A percentile compares a stretch with the other conserved stretches of the same genome.
Conservation (phyloP, 164 flowering plant species). For the Pachysandra terminalis region DNA sequence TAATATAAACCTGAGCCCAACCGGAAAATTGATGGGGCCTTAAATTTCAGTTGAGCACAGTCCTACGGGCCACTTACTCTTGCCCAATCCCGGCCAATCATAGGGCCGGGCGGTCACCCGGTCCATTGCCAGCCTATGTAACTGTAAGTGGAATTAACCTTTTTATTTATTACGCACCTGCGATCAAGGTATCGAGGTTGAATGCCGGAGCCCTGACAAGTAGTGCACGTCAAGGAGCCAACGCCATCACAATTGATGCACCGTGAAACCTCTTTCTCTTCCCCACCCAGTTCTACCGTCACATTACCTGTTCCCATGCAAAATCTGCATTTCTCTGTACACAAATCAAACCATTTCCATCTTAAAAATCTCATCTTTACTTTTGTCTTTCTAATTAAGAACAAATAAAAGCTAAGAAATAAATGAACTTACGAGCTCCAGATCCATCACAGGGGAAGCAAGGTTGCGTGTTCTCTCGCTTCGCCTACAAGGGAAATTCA, state of each 20-base stretch:
- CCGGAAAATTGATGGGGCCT: no score
- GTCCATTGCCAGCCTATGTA: no score
- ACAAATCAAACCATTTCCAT: not conserved
- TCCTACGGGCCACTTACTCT: no score
- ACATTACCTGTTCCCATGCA: slow-evolving; percentile 79
- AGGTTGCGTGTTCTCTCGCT: slow-evolving; percentile 88
- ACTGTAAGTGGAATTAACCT: not conserved
- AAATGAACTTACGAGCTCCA: slow-evolving; percentile 59
- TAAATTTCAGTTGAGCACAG: no score
- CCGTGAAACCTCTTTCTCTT: slow-evolving; percentile 70
- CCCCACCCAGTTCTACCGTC: slow-evolving; percentile 79
- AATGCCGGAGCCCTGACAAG: slow-evolving; percentile 93
- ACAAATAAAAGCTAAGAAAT: not conserved
- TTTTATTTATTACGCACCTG: slow-evolving; percentile 44
- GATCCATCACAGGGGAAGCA: slow-evolving; percentile 93
- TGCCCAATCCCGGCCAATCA: no score
- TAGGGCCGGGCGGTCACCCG: not conserved
- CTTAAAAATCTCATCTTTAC: no score
- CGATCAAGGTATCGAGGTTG: slow-evolving; percentile 99
- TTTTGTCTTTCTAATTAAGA: no score
- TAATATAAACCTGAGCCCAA: no score
- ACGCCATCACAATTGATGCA: slow-evolving; percentile 92
- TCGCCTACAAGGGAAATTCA: slow-evolving; percentile 52
- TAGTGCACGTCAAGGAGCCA: slow-evolving; percentile 91
- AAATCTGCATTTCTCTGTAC: slow-evolving; percentile 84